Conservation (phyloP, 2,329 filamentous ascomycete genomes). For the Diaporthe sp. region DNA sequence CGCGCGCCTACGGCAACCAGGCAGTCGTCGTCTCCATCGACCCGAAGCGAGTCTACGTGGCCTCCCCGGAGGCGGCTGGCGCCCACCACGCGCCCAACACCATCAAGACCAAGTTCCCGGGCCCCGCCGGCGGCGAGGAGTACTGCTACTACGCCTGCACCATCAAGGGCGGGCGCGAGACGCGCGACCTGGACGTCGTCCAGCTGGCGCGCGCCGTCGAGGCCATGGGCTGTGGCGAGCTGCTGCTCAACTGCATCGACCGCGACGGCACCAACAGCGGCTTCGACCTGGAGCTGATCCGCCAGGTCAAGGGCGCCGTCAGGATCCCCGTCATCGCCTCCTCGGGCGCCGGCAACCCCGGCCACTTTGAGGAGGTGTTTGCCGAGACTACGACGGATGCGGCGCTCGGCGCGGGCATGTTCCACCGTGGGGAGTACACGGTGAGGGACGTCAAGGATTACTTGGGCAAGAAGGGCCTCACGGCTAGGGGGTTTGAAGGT, state of each 20-base stretch:
- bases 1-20: conserved; percentile 92
- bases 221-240: conserved; percentile 95
- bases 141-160: conserved; percentile 99
- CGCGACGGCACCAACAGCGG: conserved; percentile 94
- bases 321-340: conserved; percentile 96
- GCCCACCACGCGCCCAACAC: conserved; percentile 81
- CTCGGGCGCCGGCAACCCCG: conserved; percentile 89
- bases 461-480: conserved; percentile 77
- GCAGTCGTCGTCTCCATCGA: conserved; percentile 97
- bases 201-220: conserved; percentile 91
- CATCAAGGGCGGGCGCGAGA: conserved; percentile 94
- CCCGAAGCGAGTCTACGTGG: conserved; percentile 91
- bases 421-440: conserved; percentile 95
- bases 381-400: conserved; percentile 88
- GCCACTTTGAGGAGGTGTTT: conserved; percentile 94
- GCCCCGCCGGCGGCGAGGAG: conserved; percentile 82
- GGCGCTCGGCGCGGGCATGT: conserved; percentile 96
- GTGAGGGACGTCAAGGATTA: conserved; percentile 94
- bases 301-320: conserved; percentile 87
- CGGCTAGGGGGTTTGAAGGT: conserved; percentile 85
- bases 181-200: conserved; percentile 92
- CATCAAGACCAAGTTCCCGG: conserved; percentile 77
- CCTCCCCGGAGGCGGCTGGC: conserved; percentile 64
- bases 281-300: conserved; percentile 93
- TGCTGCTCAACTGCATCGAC: conserved; percentile 97